Base-by-base conservation (phyloP, 2,329 filamentous ascomycete genomes). In the Talaromyces sp. region DNA sequence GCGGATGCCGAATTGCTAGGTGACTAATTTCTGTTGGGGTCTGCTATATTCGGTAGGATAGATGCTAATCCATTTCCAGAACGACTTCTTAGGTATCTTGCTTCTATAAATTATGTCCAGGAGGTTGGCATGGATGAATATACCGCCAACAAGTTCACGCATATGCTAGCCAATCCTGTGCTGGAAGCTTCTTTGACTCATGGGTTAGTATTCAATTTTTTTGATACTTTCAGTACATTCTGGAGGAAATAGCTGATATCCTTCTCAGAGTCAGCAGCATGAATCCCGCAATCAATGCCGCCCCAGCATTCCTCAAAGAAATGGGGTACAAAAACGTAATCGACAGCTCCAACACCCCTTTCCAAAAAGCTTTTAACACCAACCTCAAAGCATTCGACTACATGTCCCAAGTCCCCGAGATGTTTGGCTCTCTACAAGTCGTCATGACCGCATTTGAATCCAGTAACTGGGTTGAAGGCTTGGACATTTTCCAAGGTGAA, bases 321-420 rank as follows among this genome's bases (percentile, higher is more conserved):
- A 73, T 63, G 2, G 68, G 69, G 2, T 76, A 75, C 41, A 67
- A 69, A 61, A 72, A 75, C 17, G 66, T 75, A 52, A 72, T 66
- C 7, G 64, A 62, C 39, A 69, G 67, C 37, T 70, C 60, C 11
- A 67, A 73, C 4, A 73, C 71, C 0, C 72, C 64, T 1, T 66
- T 66, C 37, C 61, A 64, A 39, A 64, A 63, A 22, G 56, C 65
- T 17, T 63, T 66, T 41, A 61, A 63, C 19, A 66, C 65, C 8
- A 17, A 64, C n/a, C 33, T 63, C 0, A 63, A 58, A 33, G 39
- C 60, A 9, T 66, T 66, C 31, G 56, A 61, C 25, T 66, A 62
- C 41, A 52, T 63, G 19, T 17, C 45, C 13, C 31, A 47, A n/a
- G 31, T 54, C 4, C 65, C 65, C 6, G 56, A 66, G 10, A 60